Conservation (phyloP, 2,329 filamentous ascomycete genomes). For the Arthrobotrys megalospora region DNA sequence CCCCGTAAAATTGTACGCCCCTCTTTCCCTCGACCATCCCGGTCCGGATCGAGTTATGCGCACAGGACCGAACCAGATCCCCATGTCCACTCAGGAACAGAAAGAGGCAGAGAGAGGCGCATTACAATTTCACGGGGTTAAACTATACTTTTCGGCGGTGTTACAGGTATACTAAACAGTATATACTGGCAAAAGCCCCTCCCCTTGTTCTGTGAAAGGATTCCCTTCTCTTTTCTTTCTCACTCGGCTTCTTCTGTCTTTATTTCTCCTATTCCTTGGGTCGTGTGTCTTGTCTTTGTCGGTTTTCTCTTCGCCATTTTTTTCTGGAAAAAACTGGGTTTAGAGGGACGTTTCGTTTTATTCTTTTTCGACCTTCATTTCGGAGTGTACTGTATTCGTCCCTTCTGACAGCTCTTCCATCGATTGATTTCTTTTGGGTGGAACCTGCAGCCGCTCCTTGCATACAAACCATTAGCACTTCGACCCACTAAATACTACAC, state of each 20-base stretch:
- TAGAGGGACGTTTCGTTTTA: conserved; percentile 12
- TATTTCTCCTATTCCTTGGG: conserved; percentile 3
- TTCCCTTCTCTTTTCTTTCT: conserved; percentile 3
- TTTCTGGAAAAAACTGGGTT: conserved; percentile 18
- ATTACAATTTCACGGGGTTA: conserved; percentile 37
- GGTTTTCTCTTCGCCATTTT: conserved; percentile 9
- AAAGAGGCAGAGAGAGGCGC: conserved; percentile 34
- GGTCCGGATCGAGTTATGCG: conserved; percentile 58
- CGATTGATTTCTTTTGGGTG: conserved; percentile 3
- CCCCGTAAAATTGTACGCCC: conserved; percentile 36
- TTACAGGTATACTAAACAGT: conserved; percentile 42
- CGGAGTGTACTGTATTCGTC: background rate
- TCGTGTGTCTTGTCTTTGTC: conserved; percentile 1
- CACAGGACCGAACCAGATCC: conserved; percentile 24
- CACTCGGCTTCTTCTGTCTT: background rate
- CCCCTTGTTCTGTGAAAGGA: conserved; percentile 25
- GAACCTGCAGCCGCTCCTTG: conserved; percentile 31
- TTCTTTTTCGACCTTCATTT: background rate
- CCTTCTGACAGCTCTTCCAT: background rate
- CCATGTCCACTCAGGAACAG: conserved; percentile 36
- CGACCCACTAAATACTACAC: conserved; percentile 8
- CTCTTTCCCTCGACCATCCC: conserved; percentile 20
- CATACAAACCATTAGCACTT: conserved; percentile 16
- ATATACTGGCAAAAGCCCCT: conserved; percentile 33
- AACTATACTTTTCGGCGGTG: conserved; percentile 19